Conservation (phyloP, 129 eudicot genomes). For the Centella asiatica region DNA sequence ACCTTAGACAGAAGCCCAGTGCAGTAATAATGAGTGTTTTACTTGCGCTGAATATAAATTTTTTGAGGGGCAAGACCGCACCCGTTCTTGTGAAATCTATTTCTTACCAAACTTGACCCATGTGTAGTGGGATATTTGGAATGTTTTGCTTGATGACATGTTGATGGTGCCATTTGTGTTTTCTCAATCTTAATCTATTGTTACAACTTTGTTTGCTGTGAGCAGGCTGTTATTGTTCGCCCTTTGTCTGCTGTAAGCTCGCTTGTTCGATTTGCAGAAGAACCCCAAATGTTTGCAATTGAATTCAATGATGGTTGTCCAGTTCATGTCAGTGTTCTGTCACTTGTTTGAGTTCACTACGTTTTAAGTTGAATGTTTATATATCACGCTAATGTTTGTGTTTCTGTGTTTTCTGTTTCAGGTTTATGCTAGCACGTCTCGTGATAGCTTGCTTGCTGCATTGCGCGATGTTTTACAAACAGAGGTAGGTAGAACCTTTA, state of each 20-base stretch:
- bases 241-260: slow-evolving; percentile 84
- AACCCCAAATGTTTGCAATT: slow-evolving; percentile 96
- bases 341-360: slow-evolving; percentile 7
- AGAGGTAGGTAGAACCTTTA: slow-evolving; percentile 72
- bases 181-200: not conserved
- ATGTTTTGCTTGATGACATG: not conserved
- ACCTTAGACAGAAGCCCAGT: no score
- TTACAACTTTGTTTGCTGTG: slow-evolving; percentile 1
- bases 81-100: no score
- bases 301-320: slow-evolving; percentile 98
- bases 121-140: no score
- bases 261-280: slow-evolving; percentile 95
- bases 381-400: not conserved
- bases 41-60: no score
- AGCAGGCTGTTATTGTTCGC: slow-evolving; percentile 94
- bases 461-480: slow-evolving; percentile 85
- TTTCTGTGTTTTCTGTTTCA: slow-evolving; percentile 24
- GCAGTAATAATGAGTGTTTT: no score
- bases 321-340: slow-evolving; percentile 56
- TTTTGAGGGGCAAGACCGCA: no score
- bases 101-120: no score
- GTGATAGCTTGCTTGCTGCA: slow-evolving; percentile 95
- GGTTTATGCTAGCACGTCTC: slow-evolving; percentile 97
- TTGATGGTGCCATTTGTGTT: not conserved
- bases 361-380: slow-evolving; percentile 6